A percentile compares a stretch with the other conserved stretches of the same genome.
Conservation (phyloP, 2,329 filamentous ascomycete genomes). For the Fusarium pseudocircinatum region DNA sequence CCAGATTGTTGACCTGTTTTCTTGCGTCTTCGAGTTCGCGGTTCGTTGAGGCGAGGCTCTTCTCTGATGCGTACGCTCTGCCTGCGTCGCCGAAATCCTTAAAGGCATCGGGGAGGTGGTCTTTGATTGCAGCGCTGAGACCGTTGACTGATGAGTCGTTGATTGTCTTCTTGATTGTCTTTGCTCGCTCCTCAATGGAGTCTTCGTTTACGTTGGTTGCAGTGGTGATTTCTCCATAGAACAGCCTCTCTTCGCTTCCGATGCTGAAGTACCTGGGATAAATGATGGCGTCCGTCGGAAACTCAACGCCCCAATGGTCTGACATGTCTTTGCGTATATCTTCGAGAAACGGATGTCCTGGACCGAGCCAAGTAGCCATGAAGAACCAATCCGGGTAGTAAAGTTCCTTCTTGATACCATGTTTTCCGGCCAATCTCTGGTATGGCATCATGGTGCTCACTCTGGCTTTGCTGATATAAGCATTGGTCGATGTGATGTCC, state of each 20-base stretch:
- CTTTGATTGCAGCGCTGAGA: neutral
- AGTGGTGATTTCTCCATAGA: neutral
- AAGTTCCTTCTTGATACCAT: neutral
- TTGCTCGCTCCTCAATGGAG: neutral
- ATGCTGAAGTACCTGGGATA: rapidly evolving
- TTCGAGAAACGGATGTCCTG: rapidly evolving
- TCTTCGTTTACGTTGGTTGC: rapidly evolving
- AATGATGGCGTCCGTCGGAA: rapidly evolving
- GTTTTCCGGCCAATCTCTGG: rapidly evolving
- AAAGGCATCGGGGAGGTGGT: rapidly evolving
- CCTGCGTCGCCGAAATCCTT: too few relatives aligned
- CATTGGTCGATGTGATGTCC: neutral
- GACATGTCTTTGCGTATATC: neutral
- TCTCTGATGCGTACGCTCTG: rapidly evolving
- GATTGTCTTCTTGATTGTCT: rapidly evolving
- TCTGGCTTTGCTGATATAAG: rapidly evolving
- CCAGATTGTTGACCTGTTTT: rapidly evolving
- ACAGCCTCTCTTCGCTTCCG: neutral
- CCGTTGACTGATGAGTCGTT: rapidly evolving
- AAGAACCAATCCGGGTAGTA: rapidly evolving
- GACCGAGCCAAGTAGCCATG: rapidly evolving
- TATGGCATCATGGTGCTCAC: neutral
- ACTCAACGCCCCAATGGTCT: rapidly evolving
- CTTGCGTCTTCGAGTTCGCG: rapidly evolving
- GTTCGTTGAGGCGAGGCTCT: rapidly evolving